These are phyloP conservation scores for Elaeis guineensis DNA, from an alignment of 176 grass and related monocot genomes.

Conservation along the genomic window DNA sequence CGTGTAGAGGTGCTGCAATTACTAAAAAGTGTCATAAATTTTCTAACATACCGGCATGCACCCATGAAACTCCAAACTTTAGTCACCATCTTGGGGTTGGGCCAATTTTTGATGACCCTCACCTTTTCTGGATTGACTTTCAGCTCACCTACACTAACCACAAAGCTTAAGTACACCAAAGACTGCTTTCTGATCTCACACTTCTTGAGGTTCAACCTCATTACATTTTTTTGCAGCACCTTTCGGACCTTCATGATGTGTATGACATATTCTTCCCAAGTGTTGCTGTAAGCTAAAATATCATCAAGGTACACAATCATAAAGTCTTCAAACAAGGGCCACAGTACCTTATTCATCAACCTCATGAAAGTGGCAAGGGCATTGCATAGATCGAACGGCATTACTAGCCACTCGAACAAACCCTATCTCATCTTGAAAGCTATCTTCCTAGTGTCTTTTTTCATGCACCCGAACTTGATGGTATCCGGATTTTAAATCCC, in stretches of 20 bases:
- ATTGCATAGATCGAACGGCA: slow-evolving; percentile 17
- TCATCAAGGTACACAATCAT: slow-evolving; percentile 6
- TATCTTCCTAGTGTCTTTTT: slow-evolving; percentile 6
- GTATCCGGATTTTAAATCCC: slow-evolving; percentile 14
- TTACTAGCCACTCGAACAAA: slow-evolving; percentile 17
- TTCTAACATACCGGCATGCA: too few species aligned
- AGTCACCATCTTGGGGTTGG: neutral
- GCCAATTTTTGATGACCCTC: neutral
- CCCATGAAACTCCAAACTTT: neutral
- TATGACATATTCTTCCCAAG: neutral
- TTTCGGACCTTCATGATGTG: slow-evolving; percentile 1
- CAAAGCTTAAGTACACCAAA: neutral
- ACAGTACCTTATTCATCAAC: slow-evolving; percentile 5
- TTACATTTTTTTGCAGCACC: too few species aligned
- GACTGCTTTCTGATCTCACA: neutral
- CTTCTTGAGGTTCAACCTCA: neutral
- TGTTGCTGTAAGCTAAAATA: slow-evolving; percentile 1
- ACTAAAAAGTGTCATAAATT: too few species aligned
- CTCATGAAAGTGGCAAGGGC: slow-evolving; percentile 10
- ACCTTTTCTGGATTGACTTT: slow-evolving; percentile 3
- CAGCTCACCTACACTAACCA: neutral
- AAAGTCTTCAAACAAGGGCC: neutral
- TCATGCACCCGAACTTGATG: slow-evolving; percentile 12
- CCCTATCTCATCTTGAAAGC: slow-evolving; percentile 9
- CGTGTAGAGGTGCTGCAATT: too few species aligned